Conservation (phyloP, 78 protist species). For the Dictyostelium purpureum region DNA sequence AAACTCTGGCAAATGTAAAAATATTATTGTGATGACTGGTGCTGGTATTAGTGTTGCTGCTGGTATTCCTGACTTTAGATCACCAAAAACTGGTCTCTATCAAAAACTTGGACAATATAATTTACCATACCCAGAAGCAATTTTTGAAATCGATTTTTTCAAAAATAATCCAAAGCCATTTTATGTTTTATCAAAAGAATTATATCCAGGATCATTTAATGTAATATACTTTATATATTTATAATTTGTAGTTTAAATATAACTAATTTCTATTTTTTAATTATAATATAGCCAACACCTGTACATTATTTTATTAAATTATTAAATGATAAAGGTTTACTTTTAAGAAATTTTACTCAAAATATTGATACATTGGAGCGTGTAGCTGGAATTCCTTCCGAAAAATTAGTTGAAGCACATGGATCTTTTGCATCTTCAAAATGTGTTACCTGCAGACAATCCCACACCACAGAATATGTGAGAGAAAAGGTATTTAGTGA, state of each 20-base stretch:
- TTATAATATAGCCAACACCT: conserved; percentile 77
- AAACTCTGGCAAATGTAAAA: conserved; percentile 14
- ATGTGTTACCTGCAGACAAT: conserved; percentile 44
- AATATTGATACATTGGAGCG: conserved; percentile 94
- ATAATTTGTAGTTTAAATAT: background rate
- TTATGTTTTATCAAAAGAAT: conserved; percentile 76
- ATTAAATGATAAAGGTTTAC: conserved; percentile 76
- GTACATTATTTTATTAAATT: conserved; percentile 87
- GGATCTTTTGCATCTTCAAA: conserved; percentile 81
- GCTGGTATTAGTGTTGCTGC: conserved; percentile 84
- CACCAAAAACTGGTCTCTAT: conserved; percentile 92
- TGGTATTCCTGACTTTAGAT: conserved; percentile 93
- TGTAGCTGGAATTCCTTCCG: conserved; percentile 78
- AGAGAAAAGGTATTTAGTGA: conserved; percentile 42
- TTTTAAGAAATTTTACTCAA: conserved; percentile 91
- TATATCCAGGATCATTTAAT: conserved; percentile 62
- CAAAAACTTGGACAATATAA: conserved; percentile 81
- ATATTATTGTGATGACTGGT: conserved; percentile 82
- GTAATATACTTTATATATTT: background rate
- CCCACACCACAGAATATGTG: background rate
- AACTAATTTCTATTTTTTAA: background rate
- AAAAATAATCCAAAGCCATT: conserved; percentile 87
- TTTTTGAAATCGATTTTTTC: conserved; percentile 75
- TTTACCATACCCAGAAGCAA: conserved; percentile 87
- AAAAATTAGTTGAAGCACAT: conserved; percentile 88